These are phyloP conservation scores for Ceratobasidium sp. DNA, from an alignment of 1,284 basidiomycete species.

Conservation along the genomic window DNA sequence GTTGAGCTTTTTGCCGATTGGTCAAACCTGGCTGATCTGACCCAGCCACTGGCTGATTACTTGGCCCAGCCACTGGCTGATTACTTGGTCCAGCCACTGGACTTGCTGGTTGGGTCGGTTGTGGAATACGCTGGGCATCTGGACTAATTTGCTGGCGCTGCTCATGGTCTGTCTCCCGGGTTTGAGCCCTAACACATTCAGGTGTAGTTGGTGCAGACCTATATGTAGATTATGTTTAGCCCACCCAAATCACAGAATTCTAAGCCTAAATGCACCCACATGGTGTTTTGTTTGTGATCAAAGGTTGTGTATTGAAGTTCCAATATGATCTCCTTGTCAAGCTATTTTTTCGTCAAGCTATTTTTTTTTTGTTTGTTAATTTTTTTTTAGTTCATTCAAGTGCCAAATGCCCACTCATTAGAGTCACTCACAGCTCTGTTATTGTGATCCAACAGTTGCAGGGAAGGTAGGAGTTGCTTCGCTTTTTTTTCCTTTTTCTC, in stretches of 20 bases:
- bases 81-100: conserved; percentile 4
- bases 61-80: neutral
- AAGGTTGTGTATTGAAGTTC: too few relatives aligned
- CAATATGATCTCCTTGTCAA: too few relatives aligned
- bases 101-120: neutral
- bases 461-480: neutral
- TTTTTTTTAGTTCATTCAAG: too few relatives aligned
- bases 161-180: neutral
- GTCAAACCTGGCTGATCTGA: neutral
- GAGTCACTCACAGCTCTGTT: conserved; percentile 12
- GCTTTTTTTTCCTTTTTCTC: neutral
- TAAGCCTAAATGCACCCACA: too few relatives aligned
- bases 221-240: too few relatives aligned
- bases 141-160: neutral
- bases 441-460: neutral
- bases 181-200: neutral
- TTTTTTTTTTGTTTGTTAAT: too few relatives aligned
- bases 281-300: too few relatives aligned
- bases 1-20: neutral
- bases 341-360: too few relatives aligned
- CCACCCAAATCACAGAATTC: too few relatives aligned
- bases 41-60: neutral
- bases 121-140: neutral
- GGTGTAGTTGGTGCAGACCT: conserved; percentile 16
- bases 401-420: too few relatives aligned